Percentiles rank a stretch among this genome's conserved stretches.
Evolutionary conservation across 2,329 filamentous ascomycete genomes (phyloP).

Genomic region (Phaeophleospora eucalypticola): DNA sequence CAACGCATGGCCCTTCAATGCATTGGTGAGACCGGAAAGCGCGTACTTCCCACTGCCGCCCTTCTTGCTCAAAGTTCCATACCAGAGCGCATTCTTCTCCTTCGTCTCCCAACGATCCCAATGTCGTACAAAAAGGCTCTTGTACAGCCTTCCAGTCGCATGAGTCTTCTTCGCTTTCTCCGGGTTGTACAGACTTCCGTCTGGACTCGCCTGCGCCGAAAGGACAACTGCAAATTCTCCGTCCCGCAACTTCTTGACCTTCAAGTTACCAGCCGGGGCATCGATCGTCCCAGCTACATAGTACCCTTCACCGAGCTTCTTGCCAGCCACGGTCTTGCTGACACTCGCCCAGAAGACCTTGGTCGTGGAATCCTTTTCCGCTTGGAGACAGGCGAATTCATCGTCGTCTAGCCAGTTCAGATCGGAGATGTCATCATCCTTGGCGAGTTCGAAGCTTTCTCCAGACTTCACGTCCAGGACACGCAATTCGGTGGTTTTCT

Average conservation of each 20-base stretch:
- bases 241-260: conserved; percentile 38
- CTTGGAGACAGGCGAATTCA: conserved; percentile 54
- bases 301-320: background rate
- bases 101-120: conserved; percentile 59
- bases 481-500: conserved; percentile 63
- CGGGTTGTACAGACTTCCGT: conserved; percentile 60
- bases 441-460: conserved; percentile 61
- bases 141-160: conserved; percentile 48
- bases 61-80: conserved; percentile 54
- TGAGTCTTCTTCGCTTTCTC: conserved; percentile 46
- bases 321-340: conserved; percentile 7
- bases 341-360: conserved; percentile 22
- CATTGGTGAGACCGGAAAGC: conserved; percentile 55
- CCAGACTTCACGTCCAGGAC: conserved; percentile 66
- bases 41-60: conserved; percentile 32
- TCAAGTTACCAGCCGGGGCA: conserved; percentile 47
- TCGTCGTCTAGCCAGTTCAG: conserved; percentile 71
- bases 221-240: conserved; percentile 44
- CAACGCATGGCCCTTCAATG: conserved; percentile 55
- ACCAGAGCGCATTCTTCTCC: conserved; percentile 69
- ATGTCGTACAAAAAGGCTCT: conserved; percentile 50
- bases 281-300: conserved; percentile 37
- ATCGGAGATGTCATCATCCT: conserved; percentile 62
- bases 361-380: conserved; percentile 40
- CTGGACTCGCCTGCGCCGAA: conserved; percentile 60